Evolutionary conservation across 2,329 filamentous ascomycete species (phyloP), one percentile per base, ranked within the genome.

Genomic region (Fusarium lyarnte): DNA sequence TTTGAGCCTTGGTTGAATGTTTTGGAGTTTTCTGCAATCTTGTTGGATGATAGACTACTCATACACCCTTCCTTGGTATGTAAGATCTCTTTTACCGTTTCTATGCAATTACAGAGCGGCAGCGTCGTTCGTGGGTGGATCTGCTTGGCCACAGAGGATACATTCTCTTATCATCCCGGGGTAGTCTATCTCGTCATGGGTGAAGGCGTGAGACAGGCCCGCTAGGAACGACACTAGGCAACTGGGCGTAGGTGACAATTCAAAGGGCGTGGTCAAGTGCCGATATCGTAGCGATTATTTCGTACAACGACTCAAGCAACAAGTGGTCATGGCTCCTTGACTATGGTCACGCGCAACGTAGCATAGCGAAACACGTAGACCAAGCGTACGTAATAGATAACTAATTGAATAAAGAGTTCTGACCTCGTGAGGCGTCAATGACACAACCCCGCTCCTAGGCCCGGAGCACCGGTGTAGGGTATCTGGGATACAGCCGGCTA

Each of bases 401-500:
- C 38, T n/a, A 52, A 65, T 47, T 41, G 16, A 41, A 67, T 14
- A 63, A 49, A 60, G 66, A 54, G 35, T 57, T 31, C 23, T 47
- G 47, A 46, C 29, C 46, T 54, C 45, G 62, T 66, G 62, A 61
- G 62, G 51, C 42, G 66, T 71, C 54, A 59, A 60, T 68, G 66
- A 63, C 61, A 62, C 52, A 42, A 64, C 70, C 70, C 70, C 70
- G 70, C 70, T 38, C 35, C 39, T 45, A 49, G 21, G 47, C 27
- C 70, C 66, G 67, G 49, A 31, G 46, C 46, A 16, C 51, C 70
- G 70, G 67, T 74, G 39, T 74, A 73, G 70, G 70, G 70, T 74
- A 73, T 57, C 39, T 63, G 60, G 75, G 75, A 69, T 77, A 77
- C 51, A 64, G 66, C 72, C 75, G 75, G 75, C 61, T 77, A 77